Evolutionary conservation across 2,329 filamentous ascomycete genomes (phyloP).

Genomic region (Microascus cirrosus): DNA sequence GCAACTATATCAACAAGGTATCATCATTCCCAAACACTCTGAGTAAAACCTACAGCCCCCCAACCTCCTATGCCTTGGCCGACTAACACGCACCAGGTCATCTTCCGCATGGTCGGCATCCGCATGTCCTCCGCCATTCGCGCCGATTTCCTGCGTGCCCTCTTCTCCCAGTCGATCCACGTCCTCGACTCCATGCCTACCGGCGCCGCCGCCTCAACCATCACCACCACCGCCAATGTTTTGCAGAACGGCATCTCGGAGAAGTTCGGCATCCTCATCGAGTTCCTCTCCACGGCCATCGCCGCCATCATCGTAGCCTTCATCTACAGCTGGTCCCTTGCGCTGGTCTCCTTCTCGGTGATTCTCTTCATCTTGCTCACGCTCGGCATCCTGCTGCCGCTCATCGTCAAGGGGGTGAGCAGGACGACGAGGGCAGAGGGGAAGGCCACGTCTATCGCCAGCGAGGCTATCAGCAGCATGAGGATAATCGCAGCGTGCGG

Average conservation of each 20-base stretch:
- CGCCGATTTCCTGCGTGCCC: slow-evolving; percentile 50
- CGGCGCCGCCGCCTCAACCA: slow-evolving; percentile 50
- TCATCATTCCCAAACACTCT: neutral
- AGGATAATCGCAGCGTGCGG: slow-evolving; percentile 53
- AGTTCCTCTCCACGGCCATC: slow-evolving; percentile 40
- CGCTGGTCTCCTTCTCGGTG: slow-evolving; percentile 45
- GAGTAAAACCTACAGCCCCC: neutral
- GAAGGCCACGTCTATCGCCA: slow-evolving; percentile 47
- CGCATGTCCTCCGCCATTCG: slow-evolving; percentile 50
- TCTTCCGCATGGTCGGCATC: slow-evolving; percentile 51
- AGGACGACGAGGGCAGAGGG: slow-evolving; percentile 37
- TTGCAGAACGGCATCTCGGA: slow-evolving; percentile 56
- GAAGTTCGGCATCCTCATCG: slow-evolving; percentile 47
- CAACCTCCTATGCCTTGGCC: no score
- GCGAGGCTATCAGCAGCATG: slow-evolving; percentile 48
- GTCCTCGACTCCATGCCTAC: slow-evolving; percentile 56
- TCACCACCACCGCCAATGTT: slow-evolving; percentile 52
- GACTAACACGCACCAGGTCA: slow-evolving; percentile 25
- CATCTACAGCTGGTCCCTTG: slow-evolving; percentile 45
- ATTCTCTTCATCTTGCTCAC: slow-evolving; percentile 43
- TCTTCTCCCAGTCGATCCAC: slow-evolving; percentile 56
- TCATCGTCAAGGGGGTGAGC: slow-evolving; percentile 40
- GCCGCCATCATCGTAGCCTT: slow-evolving; percentile 44
- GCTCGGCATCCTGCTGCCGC: slow-evolving; percentile 36
- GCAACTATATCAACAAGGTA: slow-evolving; percentile 52